Evolutionary conservation across 73 alveolate species (phyloP).

Genomic region (Paramecium tetraurelia): DNA sequence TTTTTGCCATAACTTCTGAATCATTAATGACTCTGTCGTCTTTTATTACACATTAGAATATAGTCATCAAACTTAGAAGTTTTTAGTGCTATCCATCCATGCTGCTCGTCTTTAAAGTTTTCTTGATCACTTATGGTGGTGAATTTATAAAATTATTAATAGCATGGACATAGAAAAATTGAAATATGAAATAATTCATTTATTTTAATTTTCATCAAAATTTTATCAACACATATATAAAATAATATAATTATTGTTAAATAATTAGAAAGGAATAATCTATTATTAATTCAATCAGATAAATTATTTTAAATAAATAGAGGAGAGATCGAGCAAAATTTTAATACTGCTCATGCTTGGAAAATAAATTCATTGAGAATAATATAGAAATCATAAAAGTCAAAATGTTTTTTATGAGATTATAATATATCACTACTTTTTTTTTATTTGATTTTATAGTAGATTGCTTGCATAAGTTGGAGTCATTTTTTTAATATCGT

Average conservation of each 20-base stretch:
- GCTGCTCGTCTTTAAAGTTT: not conserved
- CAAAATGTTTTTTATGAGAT: not conserved
- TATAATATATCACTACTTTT: not conserved
- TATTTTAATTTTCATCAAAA: not conserved
- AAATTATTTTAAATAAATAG: too few relatives aligned
- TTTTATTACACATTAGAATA: not conserved
- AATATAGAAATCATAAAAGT: not conserved
- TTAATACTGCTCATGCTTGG: not conserved
- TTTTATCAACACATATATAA: not conserved
- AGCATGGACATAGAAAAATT: not conserved
- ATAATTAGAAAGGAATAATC: not conserved
- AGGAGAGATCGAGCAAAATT: not conserved
- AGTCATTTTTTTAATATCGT: not conserved
- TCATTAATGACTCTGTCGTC: constrained; percentile 1
- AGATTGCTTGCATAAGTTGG: not conserved
- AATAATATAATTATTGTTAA: not conserved
- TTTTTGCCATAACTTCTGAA: not conserved
- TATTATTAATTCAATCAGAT: too few relatives aligned
- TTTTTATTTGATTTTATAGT: not conserved
- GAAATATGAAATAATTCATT: not conserved
- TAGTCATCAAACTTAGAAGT: not conserved
- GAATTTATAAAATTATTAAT: not conserved
- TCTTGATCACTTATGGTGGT: not conserved
- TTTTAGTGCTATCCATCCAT: not conserved
- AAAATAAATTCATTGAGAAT: too few relatives aligned